Evolutionary conservation across 129 eudicot species (phyloP).

Genomic region (Kitagawia praeruptora): DNA sequence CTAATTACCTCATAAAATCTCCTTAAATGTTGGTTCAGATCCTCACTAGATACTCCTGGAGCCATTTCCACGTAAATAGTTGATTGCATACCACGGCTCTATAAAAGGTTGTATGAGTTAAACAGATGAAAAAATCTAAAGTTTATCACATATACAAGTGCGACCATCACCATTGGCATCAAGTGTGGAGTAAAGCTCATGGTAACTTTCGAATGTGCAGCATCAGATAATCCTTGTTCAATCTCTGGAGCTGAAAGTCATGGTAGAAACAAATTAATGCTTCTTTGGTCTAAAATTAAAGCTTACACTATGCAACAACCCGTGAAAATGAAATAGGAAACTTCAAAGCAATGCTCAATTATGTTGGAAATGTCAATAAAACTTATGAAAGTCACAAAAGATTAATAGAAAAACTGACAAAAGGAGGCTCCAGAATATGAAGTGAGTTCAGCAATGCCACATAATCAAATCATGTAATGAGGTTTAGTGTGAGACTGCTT

Average conservation of each 20-base stretch:
- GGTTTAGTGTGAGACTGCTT: conserved; percentile 10
- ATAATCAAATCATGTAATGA: not conserved
- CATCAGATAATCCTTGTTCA: conserved; percentile 91
- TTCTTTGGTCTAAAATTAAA: not conserved
- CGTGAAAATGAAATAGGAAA: not conserved
- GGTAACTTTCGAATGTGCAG: conserved; percentile 61
- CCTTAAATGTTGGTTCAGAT: conserved; percentile 56
- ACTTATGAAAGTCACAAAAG: not conserved
- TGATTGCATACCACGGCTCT: conserved; percentile 99
- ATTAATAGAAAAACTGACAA: not conserved
- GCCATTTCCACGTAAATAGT: conserved; percentile 86
- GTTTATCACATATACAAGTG: conserved; percentile 2
- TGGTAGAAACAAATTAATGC: conserved; percentile 10
- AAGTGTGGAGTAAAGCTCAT: conserved; percentile 96
- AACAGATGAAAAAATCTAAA: not conserved
- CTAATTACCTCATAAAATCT: conserved; percentile 53
- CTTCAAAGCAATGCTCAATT: no score
- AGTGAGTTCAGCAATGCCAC: not conserved
- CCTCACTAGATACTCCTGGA: conserved; percentile 70
- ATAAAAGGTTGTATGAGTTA: conserved; percentile 5
- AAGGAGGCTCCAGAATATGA: not conserved
- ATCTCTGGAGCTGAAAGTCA: conserved; percentile 84
- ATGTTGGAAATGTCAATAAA: no score
- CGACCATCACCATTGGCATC: conserved; percentile 80
- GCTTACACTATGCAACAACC: not conserved